Percentiles rank a stretch among this genome's conserved stretches.
These are phyloP conservation scores for Penicillium sp. DNA, from an alignment of 2,329 filamentous ascomycete species.

Conservation along the genomic window DNA sequence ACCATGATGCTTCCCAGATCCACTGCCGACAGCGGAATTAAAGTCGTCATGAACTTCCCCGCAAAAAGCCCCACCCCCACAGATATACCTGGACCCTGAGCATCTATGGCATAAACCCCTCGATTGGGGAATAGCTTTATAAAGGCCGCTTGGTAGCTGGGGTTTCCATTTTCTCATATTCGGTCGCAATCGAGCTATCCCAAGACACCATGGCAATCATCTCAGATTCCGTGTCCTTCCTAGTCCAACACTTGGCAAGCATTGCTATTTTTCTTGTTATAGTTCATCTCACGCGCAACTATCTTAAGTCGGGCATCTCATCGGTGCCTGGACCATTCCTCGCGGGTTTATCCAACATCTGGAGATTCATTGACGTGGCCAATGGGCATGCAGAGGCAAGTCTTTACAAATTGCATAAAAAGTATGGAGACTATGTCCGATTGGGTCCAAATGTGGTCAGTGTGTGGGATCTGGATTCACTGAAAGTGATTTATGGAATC, in stretches of 20 bases:
- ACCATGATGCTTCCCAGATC: too few relatives aligned
- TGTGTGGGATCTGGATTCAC: constrained; percentile 18
- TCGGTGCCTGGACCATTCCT: constrained; percentile 10
- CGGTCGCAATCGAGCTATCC: background rate
- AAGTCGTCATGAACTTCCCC: background rate
- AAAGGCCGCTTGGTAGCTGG: background rate
- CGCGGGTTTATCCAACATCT: constrained; percentile 16
- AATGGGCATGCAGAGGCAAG: constrained; percentile 15
- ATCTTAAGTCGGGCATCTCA: background rate
- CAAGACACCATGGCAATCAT: background rate
- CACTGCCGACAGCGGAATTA: background rate
- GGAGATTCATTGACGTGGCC: constrained; percentile 18
- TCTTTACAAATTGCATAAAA: constrained; percentile 15
- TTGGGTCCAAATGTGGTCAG: constrained; percentile 25
- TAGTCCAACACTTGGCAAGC: background rate
- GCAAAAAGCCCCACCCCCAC: background rate
- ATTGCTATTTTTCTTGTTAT: background rate
- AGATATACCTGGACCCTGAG: background rate
- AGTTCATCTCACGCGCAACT: background rate
- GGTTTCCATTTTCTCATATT: background rate
- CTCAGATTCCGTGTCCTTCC: background rate
- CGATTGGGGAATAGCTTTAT: background rate
- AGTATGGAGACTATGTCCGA: constrained; percentile 22
- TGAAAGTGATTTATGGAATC: constrained; percentile 23
- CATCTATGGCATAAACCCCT: background rate